phyloP scores from a whole-genome alignment of 352 stramenopile species.

The Phytopythium aichiense region DNA sequence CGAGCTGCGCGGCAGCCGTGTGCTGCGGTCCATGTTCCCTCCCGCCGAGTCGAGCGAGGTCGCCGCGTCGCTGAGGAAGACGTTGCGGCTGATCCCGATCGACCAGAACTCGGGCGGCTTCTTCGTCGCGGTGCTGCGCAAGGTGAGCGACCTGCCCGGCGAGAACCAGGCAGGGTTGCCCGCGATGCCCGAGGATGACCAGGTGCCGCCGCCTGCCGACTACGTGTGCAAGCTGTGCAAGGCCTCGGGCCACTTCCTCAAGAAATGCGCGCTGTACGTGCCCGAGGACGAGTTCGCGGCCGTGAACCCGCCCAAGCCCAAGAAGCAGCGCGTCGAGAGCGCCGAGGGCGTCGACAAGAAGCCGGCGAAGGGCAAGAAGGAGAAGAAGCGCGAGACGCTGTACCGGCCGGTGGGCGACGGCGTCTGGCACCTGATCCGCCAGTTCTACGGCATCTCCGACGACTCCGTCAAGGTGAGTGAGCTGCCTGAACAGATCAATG shows the following conservation, averaged over 20 bases:
- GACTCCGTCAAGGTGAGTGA: conserved; percentile 36
- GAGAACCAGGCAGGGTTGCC: conserved; percentile 46
- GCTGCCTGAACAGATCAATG: background rate
- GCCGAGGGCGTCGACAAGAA: conserved; percentile 9
- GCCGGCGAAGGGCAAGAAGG: conserved; percentile 13
- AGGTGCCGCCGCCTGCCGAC: conserved; percentile 34
- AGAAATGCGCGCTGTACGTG: conserved; percentile 59
- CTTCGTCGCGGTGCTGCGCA: conserved; percentile 96
- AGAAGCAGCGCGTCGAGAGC: conserved; percentile 40
- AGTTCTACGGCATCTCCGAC: conserved; percentile 68
- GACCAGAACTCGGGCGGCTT: conserved; percentile 99
- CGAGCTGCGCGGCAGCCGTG: conserved; percentile 59
- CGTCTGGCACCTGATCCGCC: conserved; percentile 45
- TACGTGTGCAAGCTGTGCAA: conserved; percentile 81
- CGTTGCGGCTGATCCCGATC: conserved; percentile 94
- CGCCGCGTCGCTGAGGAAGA: conserved; percentile 74
- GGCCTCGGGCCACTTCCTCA: conserved; percentile 66
- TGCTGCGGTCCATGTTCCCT: conserved; percentile 86
- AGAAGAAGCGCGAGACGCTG: conserved; percentile 60
- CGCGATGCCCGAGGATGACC: conserved; percentile 38
- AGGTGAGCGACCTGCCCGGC: conserved; percentile 59
- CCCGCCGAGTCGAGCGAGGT: conserved; percentile 26
- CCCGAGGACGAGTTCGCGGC: conserved; percentile 37
- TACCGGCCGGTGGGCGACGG: conserved; percentile 66
- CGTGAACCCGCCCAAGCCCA: conserved; percentile 32